phyloP scores from a whole-genome alignment of 257 asterid genomes.

The Galeopsis tetrahit region DNA sequence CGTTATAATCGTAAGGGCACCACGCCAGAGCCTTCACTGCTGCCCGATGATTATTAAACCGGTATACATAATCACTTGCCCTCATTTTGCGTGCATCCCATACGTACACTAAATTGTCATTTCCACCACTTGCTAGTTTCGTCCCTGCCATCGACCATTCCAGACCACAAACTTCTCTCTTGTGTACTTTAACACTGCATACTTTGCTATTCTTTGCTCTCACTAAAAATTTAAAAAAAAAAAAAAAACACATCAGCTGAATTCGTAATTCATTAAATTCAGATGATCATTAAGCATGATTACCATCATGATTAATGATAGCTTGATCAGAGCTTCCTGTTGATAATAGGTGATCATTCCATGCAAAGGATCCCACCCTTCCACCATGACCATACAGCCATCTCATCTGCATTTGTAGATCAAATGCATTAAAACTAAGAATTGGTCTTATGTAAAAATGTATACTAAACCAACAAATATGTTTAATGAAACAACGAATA shows the following conservation, averaged over 20 bases:
- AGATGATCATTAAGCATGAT: slow-evolving; percentile 9
- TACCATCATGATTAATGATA: slow-evolving; percentile 80
- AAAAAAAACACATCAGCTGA: neutral
- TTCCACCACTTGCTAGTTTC: slow-evolving; percentile 73
- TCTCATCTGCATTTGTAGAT: slow-evolving; percentile 48
- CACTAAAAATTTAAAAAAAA: slow-evolving; percentile 41
- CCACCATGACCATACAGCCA: slow-evolving; percentile 51
- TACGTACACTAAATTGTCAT: slow-evolving; percentile 60
- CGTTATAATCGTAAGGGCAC: slow-evolving; percentile 67
- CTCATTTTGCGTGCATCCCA: slow-evolving; percentile 73
- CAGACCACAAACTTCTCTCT: slow-evolving; percentile 62
- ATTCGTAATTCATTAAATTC: neutral
- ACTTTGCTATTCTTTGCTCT: slow-evolving; percentile 58
- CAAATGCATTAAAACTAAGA: too few species aligned
- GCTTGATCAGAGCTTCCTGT: slow-evolving; percentile 65
- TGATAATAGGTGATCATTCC: slow-evolving; percentile 68
- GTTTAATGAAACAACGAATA: too few species aligned
- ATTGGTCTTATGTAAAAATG: too few species aligned
- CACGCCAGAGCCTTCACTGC: slow-evolving; percentile 90
- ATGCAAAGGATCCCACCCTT: slow-evolving; percentile 63
- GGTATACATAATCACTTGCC: slow-evolving; percentile 43
- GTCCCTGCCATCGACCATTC: slow-evolving; percentile 71
- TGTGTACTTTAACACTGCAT: slow-evolving; percentile 49
- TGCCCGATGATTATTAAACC: slow-evolving; percentile 56
- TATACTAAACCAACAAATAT: too few species aligned